These are phyloP conservation scores for Vinca major DNA, from an alignment of 305 asterid genomes.

Conservation along the genomic window DNA sequence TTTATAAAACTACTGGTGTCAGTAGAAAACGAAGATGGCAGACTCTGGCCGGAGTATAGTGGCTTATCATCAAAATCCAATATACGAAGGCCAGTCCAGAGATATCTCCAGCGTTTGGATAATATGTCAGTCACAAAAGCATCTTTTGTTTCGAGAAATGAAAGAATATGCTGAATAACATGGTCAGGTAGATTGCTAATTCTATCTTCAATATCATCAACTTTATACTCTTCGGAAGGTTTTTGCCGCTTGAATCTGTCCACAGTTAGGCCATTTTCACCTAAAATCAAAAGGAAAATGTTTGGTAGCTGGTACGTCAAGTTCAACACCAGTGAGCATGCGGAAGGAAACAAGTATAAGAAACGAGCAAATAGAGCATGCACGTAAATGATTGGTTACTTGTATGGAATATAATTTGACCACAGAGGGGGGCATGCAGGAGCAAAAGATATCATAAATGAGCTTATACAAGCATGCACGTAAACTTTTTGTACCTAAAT, in stretches of 20 bases:
- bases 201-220: conserved; percentile 22
- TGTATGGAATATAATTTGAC: neutral
- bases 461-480: neutral
- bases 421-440: neutral
- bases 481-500: neutral
- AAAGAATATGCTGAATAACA: conserved; percentile 41
- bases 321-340: neutral
- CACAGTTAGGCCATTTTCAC: conserved; percentile 15
- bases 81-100: conserved; percentile 39
- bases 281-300: conserved; percentile 3
- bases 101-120: conserved; percentile 42
- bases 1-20: conserved; percentile 29
- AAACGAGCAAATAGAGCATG: neutral
- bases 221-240: conserved; percentile 14
- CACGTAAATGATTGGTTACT: neutral
- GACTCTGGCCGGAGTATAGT: conserved; percentile 26
- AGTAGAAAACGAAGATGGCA: conserved; percentile 17
- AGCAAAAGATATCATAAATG: neutral
- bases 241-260: conserved; percentile 18
- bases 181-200: conserved; percentile 43
- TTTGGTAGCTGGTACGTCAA: neutral
- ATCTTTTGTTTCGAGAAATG: conserved; percentile 43
- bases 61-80: conserved; percentile 40
- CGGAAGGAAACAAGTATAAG: neutral
- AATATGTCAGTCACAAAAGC: conserved; percentile 38